These are phyloP conservation scores for Salix exigua DNA, from an alignment of 345 rosid species.

Conservation along the genomic window DNA sequence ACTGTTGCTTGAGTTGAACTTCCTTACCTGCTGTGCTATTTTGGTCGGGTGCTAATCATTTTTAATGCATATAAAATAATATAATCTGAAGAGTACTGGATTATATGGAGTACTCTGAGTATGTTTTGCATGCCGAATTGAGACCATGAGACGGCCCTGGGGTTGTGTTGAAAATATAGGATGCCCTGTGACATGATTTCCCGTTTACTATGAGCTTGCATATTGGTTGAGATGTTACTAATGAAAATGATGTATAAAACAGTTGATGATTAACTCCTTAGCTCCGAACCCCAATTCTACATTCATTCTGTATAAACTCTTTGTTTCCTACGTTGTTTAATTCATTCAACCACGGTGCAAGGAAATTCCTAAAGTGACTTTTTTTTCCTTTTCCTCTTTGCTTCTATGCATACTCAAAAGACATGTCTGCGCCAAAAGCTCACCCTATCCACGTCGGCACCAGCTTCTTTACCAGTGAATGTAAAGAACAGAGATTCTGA, in stretches of 20 bases:
- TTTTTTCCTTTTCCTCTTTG: background rate
- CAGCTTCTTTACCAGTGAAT: background rate
- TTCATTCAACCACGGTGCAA: background rate
- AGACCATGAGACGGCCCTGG: background rate
- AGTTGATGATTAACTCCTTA: background rate
- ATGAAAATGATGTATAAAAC: background rate
- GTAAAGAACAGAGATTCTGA: constrained; percentile 1
- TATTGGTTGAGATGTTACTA: background rate
- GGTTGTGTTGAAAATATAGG: background rate
- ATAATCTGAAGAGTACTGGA: background rate
- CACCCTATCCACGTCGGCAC: constrained; percentile 56
- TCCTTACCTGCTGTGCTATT: background rate
- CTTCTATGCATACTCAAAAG: constrained; percentile 26
- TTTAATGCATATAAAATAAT: background rate
- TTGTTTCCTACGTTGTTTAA: background rate
- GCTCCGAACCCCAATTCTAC: background rate
- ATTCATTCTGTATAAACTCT: background rate
- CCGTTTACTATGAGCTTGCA: background rate
- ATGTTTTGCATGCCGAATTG: background rate
- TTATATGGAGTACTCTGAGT: background rate
- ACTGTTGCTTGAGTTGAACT: background rate
- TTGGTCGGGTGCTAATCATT: background rate
- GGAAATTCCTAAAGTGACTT: background rate
- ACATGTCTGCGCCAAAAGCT: constrained; percentile 93
- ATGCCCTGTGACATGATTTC: background rate